Conservation (phyloP, 1,284 basidiomycete genomes). For the Mycosarcoma mackinlayi region DNA sequence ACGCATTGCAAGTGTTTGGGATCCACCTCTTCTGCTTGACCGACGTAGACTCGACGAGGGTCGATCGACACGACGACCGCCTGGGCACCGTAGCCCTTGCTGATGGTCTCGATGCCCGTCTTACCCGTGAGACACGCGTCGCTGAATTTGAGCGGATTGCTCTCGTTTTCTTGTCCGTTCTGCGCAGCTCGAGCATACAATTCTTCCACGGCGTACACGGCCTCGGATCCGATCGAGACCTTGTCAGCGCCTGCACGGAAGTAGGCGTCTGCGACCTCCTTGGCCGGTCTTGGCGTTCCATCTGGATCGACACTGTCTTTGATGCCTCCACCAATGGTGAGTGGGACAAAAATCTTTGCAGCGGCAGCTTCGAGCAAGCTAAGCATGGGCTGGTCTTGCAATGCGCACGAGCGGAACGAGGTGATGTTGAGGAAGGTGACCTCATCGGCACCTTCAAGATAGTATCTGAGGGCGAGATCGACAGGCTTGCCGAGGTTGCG, state of each 20-base stretch:
- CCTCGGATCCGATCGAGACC: conserved; percentile 95
- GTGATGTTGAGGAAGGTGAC: conserved; percentile 99
- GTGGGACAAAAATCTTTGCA: conserved; percentile 91
- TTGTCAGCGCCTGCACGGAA: conserved; percentile 98
- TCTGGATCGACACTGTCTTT: conserved; percentile 96
- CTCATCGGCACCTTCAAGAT: conserved; percentile 90
- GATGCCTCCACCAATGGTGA: conserved; percentile 98
- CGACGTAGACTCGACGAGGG: conserved; percentile 87
- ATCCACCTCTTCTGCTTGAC: conserved; percentile 71
- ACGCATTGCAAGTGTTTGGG: conserved; percentile 68
- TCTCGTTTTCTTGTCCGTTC: conserved; percentile 72
- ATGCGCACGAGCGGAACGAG: conserved; percentile 94
- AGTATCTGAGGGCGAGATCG: conserved; percentile 88
- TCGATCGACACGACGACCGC: conserved; percentile 98
- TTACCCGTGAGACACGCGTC: conserved; percentile 63
- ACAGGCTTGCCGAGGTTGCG: conserved; percentile 98
- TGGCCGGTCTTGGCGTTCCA: conserved; percentile 83
- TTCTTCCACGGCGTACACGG: conserved; percentile 90
- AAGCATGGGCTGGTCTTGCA: conserved; percentile 97
- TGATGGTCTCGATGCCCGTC: conserved; percentile 93
- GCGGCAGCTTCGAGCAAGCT: conserved; percentile 91
- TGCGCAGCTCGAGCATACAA: conserved; percentile 77
- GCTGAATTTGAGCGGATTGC: conserved; percentile 50
- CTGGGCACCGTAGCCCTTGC: conserved; percentile 89
- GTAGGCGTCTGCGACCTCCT: conserved; percentile 95